A percentile compares a stretch with the other conserved stretches of the same genome.
Evolutionary conservation across 2,329 filamentous ascomycete species (phyloP).

Genomic region (Apiospora phragmitis): DNA sequence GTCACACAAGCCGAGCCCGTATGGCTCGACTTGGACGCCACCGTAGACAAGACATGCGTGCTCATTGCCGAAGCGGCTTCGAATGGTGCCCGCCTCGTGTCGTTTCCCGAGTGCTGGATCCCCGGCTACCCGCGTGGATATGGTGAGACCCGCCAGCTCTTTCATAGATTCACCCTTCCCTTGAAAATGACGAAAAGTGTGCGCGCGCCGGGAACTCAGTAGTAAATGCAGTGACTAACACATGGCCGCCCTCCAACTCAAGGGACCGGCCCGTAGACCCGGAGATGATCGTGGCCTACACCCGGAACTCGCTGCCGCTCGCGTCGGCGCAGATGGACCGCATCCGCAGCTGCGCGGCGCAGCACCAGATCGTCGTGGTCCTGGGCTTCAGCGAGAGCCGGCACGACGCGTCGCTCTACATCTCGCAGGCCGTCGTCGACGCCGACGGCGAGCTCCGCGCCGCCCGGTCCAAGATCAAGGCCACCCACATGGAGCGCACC

Average conservation of each 20-base stretch:
- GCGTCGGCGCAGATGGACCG: constrained; percentile 36
- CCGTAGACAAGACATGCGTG: constrained; percentile 47
- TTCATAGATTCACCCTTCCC: not conserved
- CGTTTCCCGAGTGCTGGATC: constrained; percentile 45
- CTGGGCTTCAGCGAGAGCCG: constrained; percentile 45
- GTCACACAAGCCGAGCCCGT: constrained; percentile 54
- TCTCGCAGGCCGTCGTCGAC: constrained; percentile 46
- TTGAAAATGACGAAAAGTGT: not conserved
- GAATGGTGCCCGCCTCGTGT: constrained; percentile 48
- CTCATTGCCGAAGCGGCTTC: constrained; percentile 50
- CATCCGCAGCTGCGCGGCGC: constrained; percentile 34
- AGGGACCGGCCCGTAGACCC: constrained; percentile 35
- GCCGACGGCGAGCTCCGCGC: constrained; percentile 39
- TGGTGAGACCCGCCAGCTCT: not conserved
- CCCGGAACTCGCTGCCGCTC: constrained; percentile 31
- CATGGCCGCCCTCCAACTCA: constrained; percentile 12
- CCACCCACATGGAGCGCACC: constrained; percentile 53
- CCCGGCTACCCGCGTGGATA: constrained; percentile 41
- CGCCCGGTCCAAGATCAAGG: constrained; percentile 51
- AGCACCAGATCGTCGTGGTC: constrained; percentile 40
- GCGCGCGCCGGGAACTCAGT: no score
- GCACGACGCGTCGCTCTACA: constrained; percentile 42
- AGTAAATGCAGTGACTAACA: not conserved
- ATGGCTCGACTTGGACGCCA: constrained; percentile 51
- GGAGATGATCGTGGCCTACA: constrained; percentile 31